phyloP scores from a whole-genome alignment of 495 filamentous ascomycete species.

The Echria macrotheca region DNA sequence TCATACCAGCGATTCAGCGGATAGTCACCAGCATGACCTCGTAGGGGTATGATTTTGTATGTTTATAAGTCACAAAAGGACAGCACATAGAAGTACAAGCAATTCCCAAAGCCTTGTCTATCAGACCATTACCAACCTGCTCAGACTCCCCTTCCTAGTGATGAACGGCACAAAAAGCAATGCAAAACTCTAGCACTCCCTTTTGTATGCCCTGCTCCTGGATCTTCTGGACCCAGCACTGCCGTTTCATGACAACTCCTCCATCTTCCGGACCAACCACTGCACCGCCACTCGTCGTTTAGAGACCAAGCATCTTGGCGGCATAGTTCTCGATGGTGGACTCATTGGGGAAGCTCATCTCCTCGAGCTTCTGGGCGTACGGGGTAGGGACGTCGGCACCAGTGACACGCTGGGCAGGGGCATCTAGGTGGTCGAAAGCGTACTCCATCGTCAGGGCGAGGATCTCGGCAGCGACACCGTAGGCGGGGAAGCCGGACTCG shows the following conservation, averaged over 20 bases:
- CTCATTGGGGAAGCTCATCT: slow-evolving; percentile 88
- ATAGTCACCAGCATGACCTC: background rate
- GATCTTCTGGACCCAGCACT: no score
- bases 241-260: no score
- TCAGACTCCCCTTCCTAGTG: slow-evolving; percentile 1
- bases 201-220: slow-evolving; percentile 11
- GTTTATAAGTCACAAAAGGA: slow-evolving; percentile 7
- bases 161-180: slow-evolving; percentile 1
- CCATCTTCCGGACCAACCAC: no score
- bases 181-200: slow-evolving; percentile 3
- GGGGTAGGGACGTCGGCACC: slow-evolving; percentile 96
- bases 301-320: slow-evolving; percentile 76
- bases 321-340: slow-evolving; percentile 74
- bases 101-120: slow-evolving; percentile 15
- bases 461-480: slow-evolving; percentile 87
- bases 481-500: slow-evolving; percentile 93
- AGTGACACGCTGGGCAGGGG: slow-evolving; percentile 86
- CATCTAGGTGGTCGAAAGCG: slow-evolving; percentile 93
- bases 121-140: slow-evolving; percentile 16
- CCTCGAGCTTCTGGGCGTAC: slow-evolving; percentile 81
- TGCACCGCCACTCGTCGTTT: no score
- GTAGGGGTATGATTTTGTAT: slow-evolving; percentile 8
- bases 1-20: no score
- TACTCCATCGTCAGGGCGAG: slow-evolving; percentile 95
- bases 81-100: slow-evolving; percentile 18